Base-by-base conservation (phyloP, 441 rosid species). In the Macaranga tanarius region DNA sequence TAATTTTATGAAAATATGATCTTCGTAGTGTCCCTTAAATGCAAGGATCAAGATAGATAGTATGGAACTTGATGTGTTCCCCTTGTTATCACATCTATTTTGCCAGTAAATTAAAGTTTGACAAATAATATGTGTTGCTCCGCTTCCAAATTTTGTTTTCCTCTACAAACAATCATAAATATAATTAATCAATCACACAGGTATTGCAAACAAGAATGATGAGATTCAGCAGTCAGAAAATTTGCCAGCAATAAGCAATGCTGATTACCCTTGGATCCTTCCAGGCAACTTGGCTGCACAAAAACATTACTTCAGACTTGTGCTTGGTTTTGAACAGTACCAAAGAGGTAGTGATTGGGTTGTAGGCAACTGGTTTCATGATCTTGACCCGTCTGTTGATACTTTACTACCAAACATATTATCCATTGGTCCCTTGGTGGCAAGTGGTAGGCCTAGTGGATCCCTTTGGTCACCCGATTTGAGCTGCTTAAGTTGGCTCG, bases 261-360 rank as follows among this genome's bases (percentile, higher is more conserved):
- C 65, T 67, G 70, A 63, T 42, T 50, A 42, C 7, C 10, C 20
- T 4, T 63, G 67, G 67, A n/a, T n/a, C 16, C 22, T 42, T 22
- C 52, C 67, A 3, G 67, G 67, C 22, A 44, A 25, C 44, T 28
- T 12, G 28, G 10, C 10, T 3, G 4, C 0, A 10, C 67, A 65
- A 31, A 72, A 26, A 26, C 2, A 11, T 0, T 0, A 57, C 4
- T 77, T 78, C 34, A 2, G 20, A 10, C 13, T 42, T 44, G 13
- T 63, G 10, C 15, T 26, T n/a, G 28, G 22, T n/a, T 25, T 20
- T 20, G 47, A 42, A 12, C 52, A 63, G 22, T 42, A 44, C 44
- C 52, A 42, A 23, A n/a, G 23, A 26, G 44, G 44, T 42, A 16
- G 52, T 52, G 22, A 52, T 10, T 52, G 22, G 22, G 9, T 52